These are phyloP conservation scores for Cynanchum wilfordii DNA, from an alignment of 257 asterid genomes.

Conservation along the genomic window DNA sequence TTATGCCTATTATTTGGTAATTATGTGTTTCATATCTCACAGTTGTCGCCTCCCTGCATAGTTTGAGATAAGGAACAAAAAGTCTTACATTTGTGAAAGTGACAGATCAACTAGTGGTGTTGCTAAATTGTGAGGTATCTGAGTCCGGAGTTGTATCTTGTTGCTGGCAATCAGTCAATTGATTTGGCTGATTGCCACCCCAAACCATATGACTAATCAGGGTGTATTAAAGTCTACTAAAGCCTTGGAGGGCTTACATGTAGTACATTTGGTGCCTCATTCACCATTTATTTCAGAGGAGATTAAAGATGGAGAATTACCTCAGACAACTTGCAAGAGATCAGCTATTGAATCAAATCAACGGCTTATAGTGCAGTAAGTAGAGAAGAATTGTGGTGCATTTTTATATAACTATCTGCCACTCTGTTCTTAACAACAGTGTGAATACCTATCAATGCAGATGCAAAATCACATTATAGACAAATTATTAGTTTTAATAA, in stretches of 20 bases:
- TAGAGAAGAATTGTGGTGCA: slow-evolving; percentile 12
- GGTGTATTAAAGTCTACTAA: slow-evolving; percentile 39
- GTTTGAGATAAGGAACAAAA: background rate
- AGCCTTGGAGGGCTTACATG: slow-evolving; percentile 61
- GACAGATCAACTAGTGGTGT: slow-evolving; percentile 13
- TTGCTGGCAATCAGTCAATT: slow-evolving; percentile 71
- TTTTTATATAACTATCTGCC: background rate
- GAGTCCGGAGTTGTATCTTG: slow-evolving; percentile 19
- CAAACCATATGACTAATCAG: slow-evolving; percentile 50
- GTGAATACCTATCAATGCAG: background rate
- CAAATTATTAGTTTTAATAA: background rate
- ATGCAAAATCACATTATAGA: slow-evolving; percentile 5
- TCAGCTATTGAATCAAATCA: slow-evolving; percentile 37
- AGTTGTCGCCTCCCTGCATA: background rate
- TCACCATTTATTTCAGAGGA: slow-evolving; percentile 63
- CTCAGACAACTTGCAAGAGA: slow-evolving; percentile 27
- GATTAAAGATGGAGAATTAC: slow-evolving; percentile 47
- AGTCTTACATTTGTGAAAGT: slow-evolving; percentile 21
- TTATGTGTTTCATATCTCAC: background rate
- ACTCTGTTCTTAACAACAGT: background rate
- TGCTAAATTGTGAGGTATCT: slow-evolving; percentile 22
- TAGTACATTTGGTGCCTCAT: slow-evolving; percentile 64
- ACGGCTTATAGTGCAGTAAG: slow-evolving; percentile 51
- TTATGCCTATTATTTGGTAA: background rate
- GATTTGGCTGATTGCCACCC: slow-evolving; percentile 69